phyloP scores from a whole-genome alignment of 805 yeast species.

The Saturnispora ahearnii region DNA sequence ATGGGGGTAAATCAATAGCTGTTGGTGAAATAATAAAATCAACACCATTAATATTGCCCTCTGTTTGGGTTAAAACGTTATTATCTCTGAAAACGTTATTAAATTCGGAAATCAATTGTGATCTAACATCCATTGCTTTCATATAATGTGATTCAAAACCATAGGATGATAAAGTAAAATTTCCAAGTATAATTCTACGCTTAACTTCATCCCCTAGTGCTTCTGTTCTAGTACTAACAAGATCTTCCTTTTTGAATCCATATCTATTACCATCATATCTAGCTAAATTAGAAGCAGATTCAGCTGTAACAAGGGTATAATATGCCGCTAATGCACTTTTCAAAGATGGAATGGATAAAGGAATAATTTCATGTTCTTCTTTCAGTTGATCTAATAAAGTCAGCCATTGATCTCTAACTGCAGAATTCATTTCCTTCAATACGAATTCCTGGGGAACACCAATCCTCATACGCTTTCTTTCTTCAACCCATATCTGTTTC shows the following conservation, averaged over 20 bases:
- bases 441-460: conserved; percentile 71
- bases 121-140: conserved; percentile 64
- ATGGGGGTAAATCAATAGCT: conserved; percentile 44
- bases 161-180: conserved; percentile 72
- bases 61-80: conserved; percentile 30
- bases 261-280: conserved; percentile 87
- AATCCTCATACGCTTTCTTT: conserved; percentile 31
- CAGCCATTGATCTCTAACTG: conserved; percentile 40
- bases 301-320: conserved; percentile 84
- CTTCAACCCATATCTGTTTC: conserved; percentile 5
- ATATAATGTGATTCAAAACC: conserved; percentile 64
- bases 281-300: conserved; percentile 86
- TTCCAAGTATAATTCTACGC: conserved; percentile 76
- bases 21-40: conserved; percentile 77
- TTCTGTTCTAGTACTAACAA: conserved; percentile 47
- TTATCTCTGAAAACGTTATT: conserved; percentile 48
- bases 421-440: conserved; percentile 42
- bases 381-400: conserved; percentile 36
- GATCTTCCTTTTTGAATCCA: conserved; percentile 44
- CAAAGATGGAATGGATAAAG: conserved; percentile 65
- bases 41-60: conserved; percentile 27
- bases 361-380: conserved; percentile 40
- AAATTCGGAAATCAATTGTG: conserved; percentile 53
- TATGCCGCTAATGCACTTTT: conserved; percentile 66
- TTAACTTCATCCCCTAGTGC: conserved; percentile 81